A percentile compares a stretch with the other conserved stretches of the same genome.
phyloP scores from a whole-genome alignment of 2,329 filamentous ascomycete species.

The Diaporthe aspalathi region DNA sequence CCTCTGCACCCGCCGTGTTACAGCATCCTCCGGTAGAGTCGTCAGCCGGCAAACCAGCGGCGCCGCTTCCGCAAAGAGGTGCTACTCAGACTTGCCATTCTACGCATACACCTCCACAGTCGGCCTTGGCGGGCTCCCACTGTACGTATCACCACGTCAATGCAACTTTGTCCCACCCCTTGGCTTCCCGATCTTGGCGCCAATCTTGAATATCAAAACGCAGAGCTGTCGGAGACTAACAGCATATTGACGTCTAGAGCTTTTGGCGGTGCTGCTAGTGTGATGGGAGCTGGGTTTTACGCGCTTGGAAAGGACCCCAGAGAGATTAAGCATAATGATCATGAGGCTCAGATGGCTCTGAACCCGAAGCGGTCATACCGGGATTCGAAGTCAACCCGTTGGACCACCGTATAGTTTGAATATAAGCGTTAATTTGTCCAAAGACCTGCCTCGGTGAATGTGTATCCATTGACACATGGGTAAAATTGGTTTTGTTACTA shows the following conservation, averaged over 20 bases:
- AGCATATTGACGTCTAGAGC: not conserved
- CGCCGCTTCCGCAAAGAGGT: constrained; percentile 14
- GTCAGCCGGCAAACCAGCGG: not conserved
- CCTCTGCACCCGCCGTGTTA: constrained; percentile 4
- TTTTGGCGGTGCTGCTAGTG: constrained; percentile 26
- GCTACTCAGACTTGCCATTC: constrained; percentile 26
- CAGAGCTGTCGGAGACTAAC: not conserved
- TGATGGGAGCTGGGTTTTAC: constrained; percentile 28
- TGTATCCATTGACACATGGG: too few relatives aligned
- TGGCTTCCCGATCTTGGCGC: not conserved
- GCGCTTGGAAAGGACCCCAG: constrained; percentile 25
- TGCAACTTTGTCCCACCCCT: not conserved
- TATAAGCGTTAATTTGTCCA: constrained; percentile 1
- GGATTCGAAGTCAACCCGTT: constrained; percentile 32
- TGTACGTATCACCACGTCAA: not conserved
- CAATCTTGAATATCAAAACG: not conserved
- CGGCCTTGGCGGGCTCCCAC: constrained; percentile 13
- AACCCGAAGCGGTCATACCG: constrained; percentile 30
- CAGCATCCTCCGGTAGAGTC: constrained; percentile 19
- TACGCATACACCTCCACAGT: constrained; percentile 21
- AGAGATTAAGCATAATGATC: constrained; percentile 28
- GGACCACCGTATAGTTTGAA: constrained; percentile 26
- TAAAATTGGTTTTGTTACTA: too few relatives aligned
- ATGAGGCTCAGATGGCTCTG: constrained; percentile 23
- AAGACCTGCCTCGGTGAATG: not conserved